Percentiles rank a stretch among this genome's conserved stretches.
These are phyloP conservation scores for Phytophthora sansomeana DNA, from an alignment of 352 stramenopile genomes.

Conservation along the genomic window DNA sequence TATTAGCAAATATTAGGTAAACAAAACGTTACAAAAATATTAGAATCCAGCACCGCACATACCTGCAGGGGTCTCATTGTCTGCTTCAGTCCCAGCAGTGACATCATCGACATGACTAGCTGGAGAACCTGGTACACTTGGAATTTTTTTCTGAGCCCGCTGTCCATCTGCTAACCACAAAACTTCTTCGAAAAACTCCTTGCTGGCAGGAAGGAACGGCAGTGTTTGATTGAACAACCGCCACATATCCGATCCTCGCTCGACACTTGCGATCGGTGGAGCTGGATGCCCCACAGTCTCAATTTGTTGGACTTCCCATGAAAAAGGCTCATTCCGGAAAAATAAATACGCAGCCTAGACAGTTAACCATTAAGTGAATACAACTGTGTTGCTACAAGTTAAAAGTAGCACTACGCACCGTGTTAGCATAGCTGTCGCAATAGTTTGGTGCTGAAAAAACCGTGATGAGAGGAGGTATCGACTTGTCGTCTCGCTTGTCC, in stretches of 20 bases:
- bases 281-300: conserved; percentile 56
- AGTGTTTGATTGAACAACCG: conserved; percentile 76
- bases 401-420: conserved; percentile 46
- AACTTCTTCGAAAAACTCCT: conserved; percentile 85
- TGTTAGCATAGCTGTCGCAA: conserved; percentile 88
- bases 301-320: conserved; percentile 66
- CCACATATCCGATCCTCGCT: conserved; percentile 75
- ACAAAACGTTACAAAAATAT: not conserved
- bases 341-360: conserved; percentile 65
- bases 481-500: conserved; percentile 57
- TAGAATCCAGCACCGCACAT: not conserved
- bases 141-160: conserved; percentile 3
- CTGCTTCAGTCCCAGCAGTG: not conserved
- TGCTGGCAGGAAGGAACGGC: conserved; percentile 82
- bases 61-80: conserved; percentile 33
- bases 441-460: conserved; percentile 97
- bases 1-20: not conserved
- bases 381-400: too few relatives aligned
- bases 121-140: not conserved
- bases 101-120: not conserved
- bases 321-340: conserved; percentile 53
- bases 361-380: not conserved
- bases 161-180: conserved; percentile 49
- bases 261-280: conserved; percentile 54
- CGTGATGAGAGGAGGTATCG: conserved; percentile 88